These are phyloP conservation scores for Cunninghamia lanceolata DNA, from an alignment of 75 land plant species.

Conservation along the genomic window DNA sequence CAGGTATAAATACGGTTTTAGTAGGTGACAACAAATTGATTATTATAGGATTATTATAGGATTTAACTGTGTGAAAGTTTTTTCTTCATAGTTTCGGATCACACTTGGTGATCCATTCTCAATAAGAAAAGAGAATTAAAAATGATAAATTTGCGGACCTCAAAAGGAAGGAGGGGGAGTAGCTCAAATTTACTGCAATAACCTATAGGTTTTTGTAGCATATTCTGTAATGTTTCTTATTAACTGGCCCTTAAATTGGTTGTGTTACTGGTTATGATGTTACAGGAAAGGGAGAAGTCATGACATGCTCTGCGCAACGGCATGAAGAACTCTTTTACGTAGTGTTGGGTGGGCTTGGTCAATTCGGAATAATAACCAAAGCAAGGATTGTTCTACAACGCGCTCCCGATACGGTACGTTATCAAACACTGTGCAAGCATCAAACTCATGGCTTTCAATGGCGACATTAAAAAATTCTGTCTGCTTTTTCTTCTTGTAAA, in stretches of 20 bases:
- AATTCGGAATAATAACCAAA: constrained; percentile 70
- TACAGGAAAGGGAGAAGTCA: constrained; percentile 59
- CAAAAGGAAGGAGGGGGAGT: no score
- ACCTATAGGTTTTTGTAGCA: not conserved
- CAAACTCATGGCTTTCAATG: not conserved
- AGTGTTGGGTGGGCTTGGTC: constrained; percentile 74
- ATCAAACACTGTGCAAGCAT: not conserved
- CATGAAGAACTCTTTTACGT: constrained; percentile 51
- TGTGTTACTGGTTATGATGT: not conserved
- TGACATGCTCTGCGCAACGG: constrained; percentile 38
- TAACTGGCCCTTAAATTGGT: not conserved
- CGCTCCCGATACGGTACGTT: constrained; percentile 47
- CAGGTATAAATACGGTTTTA: constrained; percentile 34
- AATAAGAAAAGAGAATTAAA: no score
- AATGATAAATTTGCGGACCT: no score
- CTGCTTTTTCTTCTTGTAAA: no score
- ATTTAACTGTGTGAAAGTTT: no score
- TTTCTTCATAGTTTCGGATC: no score
- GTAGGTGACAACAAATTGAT: not conserved
- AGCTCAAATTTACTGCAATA: not conserved
- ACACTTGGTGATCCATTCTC: no score
- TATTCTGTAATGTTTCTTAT: not conserved
- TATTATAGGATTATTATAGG: no score
- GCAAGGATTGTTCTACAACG: constrained; percentile 55
- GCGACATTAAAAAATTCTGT: not conserved